Percentiles rank a stretch among this genome's conserved stretches.
These are phyloP conservation scores for Calycina herbarum DNA, from an alignment of 2,329 filamentous ascomycete species.

Conservation along the genomic window DNA sequence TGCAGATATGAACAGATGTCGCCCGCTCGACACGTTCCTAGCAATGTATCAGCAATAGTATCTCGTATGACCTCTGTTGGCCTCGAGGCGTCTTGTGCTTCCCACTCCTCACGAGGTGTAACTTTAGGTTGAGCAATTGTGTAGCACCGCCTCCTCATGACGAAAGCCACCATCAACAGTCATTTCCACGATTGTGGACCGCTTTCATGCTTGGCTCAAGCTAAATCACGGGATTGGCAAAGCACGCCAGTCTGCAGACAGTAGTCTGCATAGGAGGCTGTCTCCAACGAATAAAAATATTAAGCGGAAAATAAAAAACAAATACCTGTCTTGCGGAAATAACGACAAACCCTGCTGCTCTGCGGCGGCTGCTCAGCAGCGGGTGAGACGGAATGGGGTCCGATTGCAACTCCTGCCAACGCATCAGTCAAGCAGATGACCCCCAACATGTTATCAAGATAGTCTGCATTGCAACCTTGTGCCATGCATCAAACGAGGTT, in stretches of 20 bases:
- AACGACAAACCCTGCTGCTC: conserved; percentile 35
- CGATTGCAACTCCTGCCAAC: conserved; percentile 35
- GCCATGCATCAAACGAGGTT: conserved; percentile 18
- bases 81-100: conserved; percentile 17
- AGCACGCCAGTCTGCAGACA: conserved; percentile 20
- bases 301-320: conserved; percentile 19
- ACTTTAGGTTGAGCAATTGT: conserved; percentile 17
- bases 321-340: conserved; percentile 35
- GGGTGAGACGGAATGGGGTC: conserved; percentile 30
- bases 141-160: conserved; percentile 22
- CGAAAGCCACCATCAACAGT: conserved; percentile 21
- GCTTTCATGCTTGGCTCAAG: conserved; percentile 22
- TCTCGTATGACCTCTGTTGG: conserved; percentile 20
- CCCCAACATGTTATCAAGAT: conserved; percentile 18
- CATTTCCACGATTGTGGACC: conserved; percentile 21
- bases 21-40: conserved; percentile 51
- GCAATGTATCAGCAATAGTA: conserved; percentile 28
- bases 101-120: conserved; percentile 31
- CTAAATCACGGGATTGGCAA: conserved; percentile 32
- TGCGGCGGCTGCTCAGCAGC: conserved; percentile 21
- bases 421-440: conserved; percentile 31
- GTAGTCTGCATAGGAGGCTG: conserved; percentile 25
- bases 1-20: conserved; percentile 52
- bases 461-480: conserved; percentile 28
- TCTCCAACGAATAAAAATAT: conserved; percentile 35